Base-by-base conservation (phyloP, 2,329 filamentous ascomycete species). In the Penicillium sp. region DNA sequence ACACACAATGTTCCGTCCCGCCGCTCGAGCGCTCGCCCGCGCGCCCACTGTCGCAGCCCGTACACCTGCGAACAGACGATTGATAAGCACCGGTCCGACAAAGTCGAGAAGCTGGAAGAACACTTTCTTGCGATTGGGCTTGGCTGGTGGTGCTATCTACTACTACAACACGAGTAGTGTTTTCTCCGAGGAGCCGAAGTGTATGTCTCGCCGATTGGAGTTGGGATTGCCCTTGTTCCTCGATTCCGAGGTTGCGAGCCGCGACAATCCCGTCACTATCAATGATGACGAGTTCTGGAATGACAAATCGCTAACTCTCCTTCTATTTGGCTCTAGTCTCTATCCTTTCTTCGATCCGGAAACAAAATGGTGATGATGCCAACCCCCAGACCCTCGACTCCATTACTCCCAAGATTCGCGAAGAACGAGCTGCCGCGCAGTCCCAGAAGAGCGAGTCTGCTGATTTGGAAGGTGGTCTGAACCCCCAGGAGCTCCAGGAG, bases 101-200 rank as follows among this genome's bases (percentile, higher is more conserved):
- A 90, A 86, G 78, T 86, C 86, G 68, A 81, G 91, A 73, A 89
- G 87, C 73, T 96, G 91, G 90, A 96, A 93, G 83, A 89, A 86
- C 74, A 82, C 86, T 51, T 82, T 82, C 4, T 73, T 85, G 68
- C 84, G 93, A 79, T 89, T 91, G 85, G 90, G 86, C 64, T 72
- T 94, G 55, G 93, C 91, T 0, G 82, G 81, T 58, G 91, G 83
- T 21, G 86, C 88, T 45, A 79, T 97, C 49, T 99, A 97, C 79
- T 97, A 90, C 77, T 99, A 97, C 77, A 96, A 92, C 80, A 97
- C 92, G 8, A 93, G 89, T 70, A 84, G 87, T 53, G 81, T 91
- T 23, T 97, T 97, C 75, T 90, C 92, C 17, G 91, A 97, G 68
- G 89, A 96, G 75, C 84, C 87, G 36, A 77, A 83, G 66, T 83